Conservation (phyloP, 2,329 filamentous ascomycete species). For the Ramularia collo-cygni region DNA sequence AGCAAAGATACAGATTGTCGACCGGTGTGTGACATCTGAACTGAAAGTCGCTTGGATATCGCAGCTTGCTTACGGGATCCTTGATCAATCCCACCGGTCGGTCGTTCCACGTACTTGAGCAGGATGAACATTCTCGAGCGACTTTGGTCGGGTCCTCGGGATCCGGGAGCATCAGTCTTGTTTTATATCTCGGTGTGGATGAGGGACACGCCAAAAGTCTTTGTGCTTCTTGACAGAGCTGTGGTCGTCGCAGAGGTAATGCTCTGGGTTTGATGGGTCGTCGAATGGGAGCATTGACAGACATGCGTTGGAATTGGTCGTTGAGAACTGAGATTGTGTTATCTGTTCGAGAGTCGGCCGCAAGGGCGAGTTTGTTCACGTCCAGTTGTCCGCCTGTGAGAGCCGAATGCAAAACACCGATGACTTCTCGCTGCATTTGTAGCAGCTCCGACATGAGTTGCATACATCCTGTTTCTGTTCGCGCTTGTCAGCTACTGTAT, state of each 20-base stretch:
- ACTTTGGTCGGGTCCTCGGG: neutral
- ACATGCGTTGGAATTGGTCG: neutral
- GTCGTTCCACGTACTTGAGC: neutral
- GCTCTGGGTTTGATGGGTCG: neutral
- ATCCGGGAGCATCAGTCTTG: neutral
- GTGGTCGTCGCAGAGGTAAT: neutral
- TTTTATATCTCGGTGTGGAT: neutral
- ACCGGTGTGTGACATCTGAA: neutral
- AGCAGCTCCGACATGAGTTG: constrained; percentile 1
- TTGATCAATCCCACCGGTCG: neutral
- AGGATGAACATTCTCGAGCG: neutral
- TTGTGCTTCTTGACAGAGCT: neutral
- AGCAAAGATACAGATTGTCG: neutral
- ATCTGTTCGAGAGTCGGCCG: neutral
- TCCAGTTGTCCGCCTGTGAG: neutral
- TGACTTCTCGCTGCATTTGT: neutral
- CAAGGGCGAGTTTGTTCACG: neutral
- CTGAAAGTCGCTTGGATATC: constrained; percentile 1
- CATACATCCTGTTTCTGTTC: constrained; percentile 1
- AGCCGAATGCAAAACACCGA: neutral
- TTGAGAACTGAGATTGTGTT: neutral
- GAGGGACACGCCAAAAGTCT: neutral
- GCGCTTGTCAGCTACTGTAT: neutral
- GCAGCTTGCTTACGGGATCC: neutral
- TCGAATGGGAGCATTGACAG: neutral